These are phyloP conservation scores for Taphrina communis DNA, from an alignment of 1,139 yeast genomes.

Conservation along the genomic window DNA sequence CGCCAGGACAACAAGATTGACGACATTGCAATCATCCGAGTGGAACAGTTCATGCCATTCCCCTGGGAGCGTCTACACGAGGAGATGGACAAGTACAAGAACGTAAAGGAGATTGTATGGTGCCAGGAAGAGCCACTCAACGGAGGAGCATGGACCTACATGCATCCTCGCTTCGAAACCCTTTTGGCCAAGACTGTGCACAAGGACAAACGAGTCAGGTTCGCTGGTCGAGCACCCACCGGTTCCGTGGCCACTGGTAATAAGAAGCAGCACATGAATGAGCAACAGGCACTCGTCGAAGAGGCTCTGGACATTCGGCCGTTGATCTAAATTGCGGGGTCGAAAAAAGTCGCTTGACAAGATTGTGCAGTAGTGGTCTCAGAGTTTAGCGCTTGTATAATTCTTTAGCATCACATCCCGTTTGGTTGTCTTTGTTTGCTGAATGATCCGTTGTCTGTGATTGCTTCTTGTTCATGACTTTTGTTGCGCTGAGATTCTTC, in stretches of 20 bases:
- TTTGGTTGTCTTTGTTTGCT: not conserved
- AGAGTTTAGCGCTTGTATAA: conserved; percentile 6
- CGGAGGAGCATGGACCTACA: conserved; percentile 88
- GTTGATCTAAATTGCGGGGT: not conserved
- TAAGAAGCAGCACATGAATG: conserved; percentile 83
- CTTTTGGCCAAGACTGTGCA: conserved; percentile 76
- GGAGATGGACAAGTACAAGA: conserved; percentile 77
- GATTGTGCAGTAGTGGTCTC: not conserved
- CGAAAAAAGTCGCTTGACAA: not conserved
- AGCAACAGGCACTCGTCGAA: conserved; percentile 83
- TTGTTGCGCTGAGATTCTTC: not conserved
- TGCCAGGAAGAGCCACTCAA: conserved; percentile 99
- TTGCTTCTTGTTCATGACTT: not conserved
- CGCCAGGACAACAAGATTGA: conserved; percentile 77
- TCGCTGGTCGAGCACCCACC: conserved; percentile 97
- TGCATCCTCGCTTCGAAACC: conserved; percentile 79
- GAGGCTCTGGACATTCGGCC: conserved; percentile 63
- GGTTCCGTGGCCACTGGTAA: conserved; percentile 99
- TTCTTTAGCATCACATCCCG: not conserved
- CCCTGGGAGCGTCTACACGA: conserved; percentile 95
- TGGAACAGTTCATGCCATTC: conserved; percentile 99
- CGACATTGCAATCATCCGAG: conserved; percentile 82
- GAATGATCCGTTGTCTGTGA: not conserved
- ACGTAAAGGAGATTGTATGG: conserved; percentile 87
- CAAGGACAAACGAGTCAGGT: conserved; percentile 67